phyloP scores from a whole-genome alignment of 1,284 basidiomycete species.

The Cutaneotrichosporon mucoides region DNA sequence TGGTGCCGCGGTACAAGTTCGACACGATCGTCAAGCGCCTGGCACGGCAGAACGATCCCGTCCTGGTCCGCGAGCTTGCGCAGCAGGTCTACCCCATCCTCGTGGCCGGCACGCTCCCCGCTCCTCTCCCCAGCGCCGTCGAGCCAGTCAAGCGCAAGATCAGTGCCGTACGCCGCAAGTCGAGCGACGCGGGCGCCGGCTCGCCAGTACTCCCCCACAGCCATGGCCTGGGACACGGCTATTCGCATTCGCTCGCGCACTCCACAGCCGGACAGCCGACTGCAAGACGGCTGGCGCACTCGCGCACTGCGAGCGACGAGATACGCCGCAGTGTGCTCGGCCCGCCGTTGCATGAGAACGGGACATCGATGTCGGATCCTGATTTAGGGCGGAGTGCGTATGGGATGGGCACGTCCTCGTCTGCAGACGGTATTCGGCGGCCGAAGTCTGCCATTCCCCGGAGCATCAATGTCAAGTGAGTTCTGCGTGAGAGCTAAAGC shows the following conservation, averaged over 20 bases:
- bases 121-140: background rate
- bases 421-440: conserved; percentile 7
- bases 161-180: background rate
- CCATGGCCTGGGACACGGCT: too few relatives aligned
- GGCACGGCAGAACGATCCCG: conserved; percentile 75
- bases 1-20: conserved; percentile 74
- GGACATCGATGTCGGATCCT: background rate
- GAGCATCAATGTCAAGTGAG: conserved; percentile 31
- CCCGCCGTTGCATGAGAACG: background rate
- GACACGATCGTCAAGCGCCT: conserved; percentile 71
- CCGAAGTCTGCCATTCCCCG: conserved; percentile 39
- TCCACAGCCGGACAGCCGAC: background rate
- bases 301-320: background rate
- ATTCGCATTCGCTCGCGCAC: background rate
- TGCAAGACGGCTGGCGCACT: background rate
- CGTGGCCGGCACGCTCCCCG: conserved; percentile 20
- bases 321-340: background rate
- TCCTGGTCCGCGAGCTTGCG: conserved; percentile 72
- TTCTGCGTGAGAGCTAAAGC: background rate
- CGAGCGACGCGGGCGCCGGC: background rate
- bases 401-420: background rate
- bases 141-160: background rate
- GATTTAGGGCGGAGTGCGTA: background rate
- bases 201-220: background rate
- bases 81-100: conserved; percentile 41